These are phyloP conservation scores for Leishmania lainsoni DNA, from an alignment of 208 protist species.

Conservation along the genomic window DNA sequence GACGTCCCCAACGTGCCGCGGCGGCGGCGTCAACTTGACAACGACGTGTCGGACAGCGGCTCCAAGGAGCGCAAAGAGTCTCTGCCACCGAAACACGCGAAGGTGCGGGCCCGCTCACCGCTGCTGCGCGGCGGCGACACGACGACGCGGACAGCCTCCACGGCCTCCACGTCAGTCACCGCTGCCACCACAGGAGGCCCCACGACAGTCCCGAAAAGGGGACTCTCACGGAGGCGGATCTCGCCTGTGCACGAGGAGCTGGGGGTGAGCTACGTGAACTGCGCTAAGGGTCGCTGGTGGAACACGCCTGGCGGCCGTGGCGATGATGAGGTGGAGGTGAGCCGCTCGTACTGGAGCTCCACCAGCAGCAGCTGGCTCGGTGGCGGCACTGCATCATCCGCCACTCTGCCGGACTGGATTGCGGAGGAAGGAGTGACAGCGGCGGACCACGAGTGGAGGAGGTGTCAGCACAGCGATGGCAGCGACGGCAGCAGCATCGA, in stretches of 20 bases:
- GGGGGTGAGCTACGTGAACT: constrained; percentile 26
- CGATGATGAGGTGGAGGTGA: constrained; percentile 82
- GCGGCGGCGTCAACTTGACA: constrained; percentile 7
- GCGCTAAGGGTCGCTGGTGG: constrained; percentile 58
- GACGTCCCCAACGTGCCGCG: constrained; percentile 18
- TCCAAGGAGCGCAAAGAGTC: neutral
- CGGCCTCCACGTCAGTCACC: neutral
- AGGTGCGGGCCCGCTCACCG: constrained; percentile 4
- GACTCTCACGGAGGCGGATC: neutral
- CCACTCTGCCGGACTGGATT: constrained; percentile 24
- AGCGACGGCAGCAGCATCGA: neutral
- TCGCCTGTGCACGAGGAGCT: constrained; percentile 7
- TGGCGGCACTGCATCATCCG: constrained; percentile 23
- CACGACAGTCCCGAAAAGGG: neutral
- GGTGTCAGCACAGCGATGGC: neutral
- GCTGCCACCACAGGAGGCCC: neutral
- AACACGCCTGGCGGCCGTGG: constrained; percentile 48
- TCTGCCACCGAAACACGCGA: neutral
- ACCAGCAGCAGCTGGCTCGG: constrained; percentile 72
- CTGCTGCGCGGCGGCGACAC: constrained; percentile 11
- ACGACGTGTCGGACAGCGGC: neutral
- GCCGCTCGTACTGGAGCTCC: constrained; percentile 64
- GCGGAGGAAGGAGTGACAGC: constrained; percentile 19
- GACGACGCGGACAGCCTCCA: constrained; percentile 8
- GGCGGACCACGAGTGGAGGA: neutral